A percentile compares a stretch with the other conserved stretches of the same genome.
Evolutionary conservation across 768 basidiomycete genomes (phyloP).

Genomic region (Calocera cornea): DNA sequence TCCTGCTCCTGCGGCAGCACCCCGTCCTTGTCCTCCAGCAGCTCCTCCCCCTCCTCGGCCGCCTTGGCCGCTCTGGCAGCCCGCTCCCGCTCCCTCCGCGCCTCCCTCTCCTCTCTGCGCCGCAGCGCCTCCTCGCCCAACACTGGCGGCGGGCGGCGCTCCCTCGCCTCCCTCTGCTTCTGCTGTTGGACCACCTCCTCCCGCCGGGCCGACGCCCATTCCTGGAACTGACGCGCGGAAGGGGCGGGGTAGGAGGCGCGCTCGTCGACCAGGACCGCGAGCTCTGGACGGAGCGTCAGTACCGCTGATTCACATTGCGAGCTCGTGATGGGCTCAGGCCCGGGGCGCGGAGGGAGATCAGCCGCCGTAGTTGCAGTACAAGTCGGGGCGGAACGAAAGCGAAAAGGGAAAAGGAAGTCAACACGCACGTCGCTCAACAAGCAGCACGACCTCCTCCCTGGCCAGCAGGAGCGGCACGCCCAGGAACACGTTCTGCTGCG

Average conservation of each 20-base stretch:
- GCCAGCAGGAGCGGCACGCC: conserved; percentile 80
- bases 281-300: conserved; percentile 34
- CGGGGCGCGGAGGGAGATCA: not conserved
- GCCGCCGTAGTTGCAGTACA: too few species aligned
- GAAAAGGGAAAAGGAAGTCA: not conserved
- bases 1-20: not conserved
- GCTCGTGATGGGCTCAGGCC: not conserved
- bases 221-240: conserved; percentile 37
- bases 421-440: conserved; percentile 65
- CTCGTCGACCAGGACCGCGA: conserved; percentile 69
- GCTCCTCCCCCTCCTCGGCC: not conserved
- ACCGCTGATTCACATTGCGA: not conserved
- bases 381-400: not conserved
- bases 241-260: conserved; percentile 38
- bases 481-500: conserved; percentile 92
- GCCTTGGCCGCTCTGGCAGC: not conserved
- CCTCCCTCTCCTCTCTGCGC: conserved; percentile 61
- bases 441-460: conserved; percentile 83
- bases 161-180: conserved; percentile 17
- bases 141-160: conserved; percentile 8
- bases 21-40: not conserved
- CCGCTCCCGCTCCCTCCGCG: conserved; percentile 37
- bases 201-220: conserved; percentile 40
- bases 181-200: conserved; percentile 29
- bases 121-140: conserved; percentile 48